Percentiles rank a stretch among this genome's conserved stretches.
Conservation (phyloP, 1,284 basidiomycete species). For the Anthracocystis walkeri region DNA sequence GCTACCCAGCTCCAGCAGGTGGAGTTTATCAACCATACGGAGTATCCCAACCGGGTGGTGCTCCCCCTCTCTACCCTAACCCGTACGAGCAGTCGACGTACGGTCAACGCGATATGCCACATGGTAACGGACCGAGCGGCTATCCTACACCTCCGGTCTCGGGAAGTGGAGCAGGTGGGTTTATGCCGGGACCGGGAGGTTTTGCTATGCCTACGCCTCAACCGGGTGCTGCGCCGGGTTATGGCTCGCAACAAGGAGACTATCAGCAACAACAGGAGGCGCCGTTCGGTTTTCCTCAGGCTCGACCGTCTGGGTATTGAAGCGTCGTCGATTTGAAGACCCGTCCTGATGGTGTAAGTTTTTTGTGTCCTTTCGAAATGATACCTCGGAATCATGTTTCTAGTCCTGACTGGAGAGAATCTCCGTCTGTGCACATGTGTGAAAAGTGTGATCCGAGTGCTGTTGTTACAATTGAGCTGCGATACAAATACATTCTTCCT, state of each 20-base stretch:
- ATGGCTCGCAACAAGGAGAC: not conserved
- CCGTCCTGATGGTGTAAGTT: not conserved
- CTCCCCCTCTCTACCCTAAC: slow-evolving; percentile 35
- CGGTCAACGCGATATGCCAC: slow-evolving; percentile 21
- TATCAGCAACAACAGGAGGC: slow-evolving; percentile 12
- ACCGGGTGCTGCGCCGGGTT: not conserved
- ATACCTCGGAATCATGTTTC: not conserved
- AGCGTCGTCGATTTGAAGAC: not conserved
- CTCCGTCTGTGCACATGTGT: no score
- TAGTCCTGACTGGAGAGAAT: no score
- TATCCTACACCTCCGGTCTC: slow-evolving; percentile 3
- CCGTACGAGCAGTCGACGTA: slow-evolving; percentile 15
- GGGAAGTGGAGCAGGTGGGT: slow-evolving; percentile 7
- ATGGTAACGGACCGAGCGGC: slow-evolving; percentile 6
- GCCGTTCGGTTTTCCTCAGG: slow-evolving; percentile 33
- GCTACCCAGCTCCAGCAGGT: slow-evolving; percentile 1
- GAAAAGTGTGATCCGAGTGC: no score
- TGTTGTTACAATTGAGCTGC: not conserved
- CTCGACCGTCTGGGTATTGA: slow-evolving; percentile 24
- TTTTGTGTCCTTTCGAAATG: not conserved
- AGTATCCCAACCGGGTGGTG: not conserved
- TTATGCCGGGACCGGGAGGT: slow-evolving; percentile 31
- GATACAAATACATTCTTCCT: not conserved
- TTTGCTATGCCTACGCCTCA: slow-evolving; percentile 51
- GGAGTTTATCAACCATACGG: slow-evolving; percentile 26